Conservation (phyloP, 805 yeast genomes). For the Barnettozyma botsteinii region DNA sequence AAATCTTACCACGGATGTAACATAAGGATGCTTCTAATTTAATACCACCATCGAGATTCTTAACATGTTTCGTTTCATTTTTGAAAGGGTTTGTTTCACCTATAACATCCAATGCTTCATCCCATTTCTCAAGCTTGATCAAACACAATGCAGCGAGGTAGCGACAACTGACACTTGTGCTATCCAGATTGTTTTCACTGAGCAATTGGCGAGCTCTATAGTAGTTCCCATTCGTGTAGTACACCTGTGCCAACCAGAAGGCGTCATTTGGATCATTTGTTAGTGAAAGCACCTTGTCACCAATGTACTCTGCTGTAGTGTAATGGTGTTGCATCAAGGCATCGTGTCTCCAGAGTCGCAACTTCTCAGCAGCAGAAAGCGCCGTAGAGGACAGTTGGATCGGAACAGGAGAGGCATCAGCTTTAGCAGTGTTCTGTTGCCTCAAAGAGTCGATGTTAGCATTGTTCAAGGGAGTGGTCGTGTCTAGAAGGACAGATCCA, state of each 20-base stretch:
- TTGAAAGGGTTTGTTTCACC: conserved; percentile 78
- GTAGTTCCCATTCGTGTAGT: conserved; percentile 69
- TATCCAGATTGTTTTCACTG: conserved; percentile 46
- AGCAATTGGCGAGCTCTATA: conserved; percentile 73
- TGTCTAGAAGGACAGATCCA: not conserved
- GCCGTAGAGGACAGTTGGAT: conserved; percentile 1
- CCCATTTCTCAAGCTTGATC: conserved; percentile 69
- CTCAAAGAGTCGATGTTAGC: not conserved
- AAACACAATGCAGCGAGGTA: conserved; percentile 75
- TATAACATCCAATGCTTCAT: conserved; percentile 80
- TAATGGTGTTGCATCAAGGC: conserved; percentile 90
- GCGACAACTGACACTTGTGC: conserved; percentile 64
- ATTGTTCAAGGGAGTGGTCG: conserved; percentile 5
- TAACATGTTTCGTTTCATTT: conserved; percentile 30
- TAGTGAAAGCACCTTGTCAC: conserved; percentile 80
- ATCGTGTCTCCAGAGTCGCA: conserved; percentile 89
- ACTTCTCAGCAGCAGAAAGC: conserved; percentile 70
- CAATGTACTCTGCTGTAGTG: conserved; percentile 83
- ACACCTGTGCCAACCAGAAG: conserved; percentile 92
- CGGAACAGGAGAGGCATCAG: not conserved
- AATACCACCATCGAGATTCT: conserved; percentile 73
- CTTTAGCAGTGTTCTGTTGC: not conserved
- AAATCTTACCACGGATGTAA: conserved; percentile 76
- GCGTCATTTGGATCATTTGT: conserved; percentile 91
- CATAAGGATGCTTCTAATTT: conserved; percentile 84